These are phyloP conservation scores for Rutstroemia sp. DNA, from an alignment of 2,329 filamentous ascomycete genomes.

Conservation along the genomic window DNA sequence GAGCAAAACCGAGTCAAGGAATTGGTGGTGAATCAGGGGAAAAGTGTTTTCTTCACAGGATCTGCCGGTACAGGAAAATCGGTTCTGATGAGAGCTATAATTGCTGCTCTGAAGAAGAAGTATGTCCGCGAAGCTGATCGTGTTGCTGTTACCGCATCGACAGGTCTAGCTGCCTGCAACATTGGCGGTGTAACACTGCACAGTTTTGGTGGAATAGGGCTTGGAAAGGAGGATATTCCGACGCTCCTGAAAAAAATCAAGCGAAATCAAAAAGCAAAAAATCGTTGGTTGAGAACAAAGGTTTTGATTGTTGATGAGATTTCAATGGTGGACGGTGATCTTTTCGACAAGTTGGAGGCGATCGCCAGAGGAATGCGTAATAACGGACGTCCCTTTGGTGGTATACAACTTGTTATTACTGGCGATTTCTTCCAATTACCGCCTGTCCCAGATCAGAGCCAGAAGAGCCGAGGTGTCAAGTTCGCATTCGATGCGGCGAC, in stretches of 20 bases:
- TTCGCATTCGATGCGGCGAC: constrained; percentile 91
- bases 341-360: constrained; percentile 92
- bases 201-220: constrained; percentile 89
- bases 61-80: constrained; percentile 97
- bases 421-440: constrained; percentile 98
- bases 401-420: constrained; percentile 91
- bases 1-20: constrained; percentile 82
- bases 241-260: constrained; percentile 86
- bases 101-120: constrained; percentile 70
- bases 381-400: constrained; percentile 87
- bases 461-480: constrained; percentile 56
- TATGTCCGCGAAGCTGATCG: constrained; percentile 70
- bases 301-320: constrained; percentile 89
- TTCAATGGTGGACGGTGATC: constrained; percentile 95
- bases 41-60: constrained; percentile 96
- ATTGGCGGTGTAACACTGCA: constrained; percentile 93
- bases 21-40: constrained; percentile 68
- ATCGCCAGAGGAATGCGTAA: constrained; percentile 81
- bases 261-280: constrained; percentile 78
- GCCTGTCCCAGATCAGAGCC: constrained; percentile 71
- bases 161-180: constrained; percentile 91
- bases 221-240: constrained; percentile 81
- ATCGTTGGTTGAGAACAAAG: constrained; percentile 82
- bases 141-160: constrained; percentile 90
- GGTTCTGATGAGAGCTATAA: constrained; percentile 88